A percentile compares a stretch with the other conserved stretches of the same genome.
Conservation (phyloP, 345 rosid genomes). For the Arabis alpina region DNA sequence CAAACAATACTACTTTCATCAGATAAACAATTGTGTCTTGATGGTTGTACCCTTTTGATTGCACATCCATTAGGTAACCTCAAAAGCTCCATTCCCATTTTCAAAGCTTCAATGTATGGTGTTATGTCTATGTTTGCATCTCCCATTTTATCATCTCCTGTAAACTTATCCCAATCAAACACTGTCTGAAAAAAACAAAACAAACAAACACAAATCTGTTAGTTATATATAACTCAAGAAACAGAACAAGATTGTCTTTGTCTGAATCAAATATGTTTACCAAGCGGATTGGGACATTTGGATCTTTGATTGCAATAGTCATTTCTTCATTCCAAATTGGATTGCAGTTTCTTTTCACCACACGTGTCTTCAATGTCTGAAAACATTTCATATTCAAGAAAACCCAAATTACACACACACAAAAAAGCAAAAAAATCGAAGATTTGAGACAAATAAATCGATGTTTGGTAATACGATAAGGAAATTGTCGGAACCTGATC, state of each 20-base stretch:
- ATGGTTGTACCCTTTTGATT: slow-evolving; percentile 58
- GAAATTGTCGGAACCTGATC: slow-evolving; percentile 46
- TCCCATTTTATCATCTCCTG: slow-evolving; percentile 84
- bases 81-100: slow-evolving; percentile 52
- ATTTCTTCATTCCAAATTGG: slow-evolving; percentile 89
- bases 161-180: slow-evolving; percentile 75
- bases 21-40: slow-evolving; percentile 54
- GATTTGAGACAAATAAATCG: not conserved
- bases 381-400: not conserved
- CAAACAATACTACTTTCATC: slow-evolving; percentile 64
- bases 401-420: not conserved
- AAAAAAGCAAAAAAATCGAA: not conserved
- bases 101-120: slow-evolving; percentile 59
- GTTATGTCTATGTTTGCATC: slow-evolving; percentile 72
- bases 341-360: slow-evolving; percentile 68
- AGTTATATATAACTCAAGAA: not conserved
- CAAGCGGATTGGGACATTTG: slow-evolving; percentile 55
- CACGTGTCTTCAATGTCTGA: slow-evolving; percentile 79
- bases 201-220: not conserved
- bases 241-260: not conserved
- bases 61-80: slow-evolving; percentile 63
- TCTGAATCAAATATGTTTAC: slow-evolving; percentile 42
- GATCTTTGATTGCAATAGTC: slow-evolving; percentile 66
- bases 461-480: not conserved
- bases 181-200: slow-evolving; percentile 56